Evolutionary conservation across 495 filamentous ascomycete genomes (phyloP), one percentile per base, ranked within the genome.

Genomic region (Hypoxylon lienhwacheense): DNA sequence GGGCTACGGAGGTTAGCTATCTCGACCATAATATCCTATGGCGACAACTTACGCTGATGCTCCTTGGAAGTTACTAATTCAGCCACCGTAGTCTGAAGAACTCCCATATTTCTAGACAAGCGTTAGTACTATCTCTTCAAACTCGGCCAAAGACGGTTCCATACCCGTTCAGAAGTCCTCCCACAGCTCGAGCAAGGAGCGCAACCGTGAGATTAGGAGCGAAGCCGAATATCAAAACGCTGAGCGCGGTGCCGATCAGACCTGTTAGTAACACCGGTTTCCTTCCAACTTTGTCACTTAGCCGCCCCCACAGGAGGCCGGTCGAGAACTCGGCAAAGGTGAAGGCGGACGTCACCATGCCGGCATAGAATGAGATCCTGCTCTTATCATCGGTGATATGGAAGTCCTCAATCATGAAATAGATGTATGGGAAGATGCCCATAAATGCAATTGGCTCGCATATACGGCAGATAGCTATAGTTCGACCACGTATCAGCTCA

Each of bases 371-470:
- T 14, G 91, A 86, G 61, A 97, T 95, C 66, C 88, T 81, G 54
- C 79, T 81, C 45, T 88, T 79, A 63, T 89, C 85, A 51, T 86
- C 71, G 34, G 90, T 88, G 69, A 93, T 85, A 58, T 88, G 75
- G 72, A 99, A 99, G 26, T 88, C 89, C 60, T 88, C 78, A 37
- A 97, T 88, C 93, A 99, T 99, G 75, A 86, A 93, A 74, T 96
- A 99, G 65, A 92, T 91, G 67, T 99, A 99, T 2, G 93, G 95
- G 66, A 99, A 97, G 60, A 99, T 96, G 41, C 91, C 96, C 88
- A 96, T 97, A 79, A 99, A 97, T 7, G 93, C 95, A 69, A 99
- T 96, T 36, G 93, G 93, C 70, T 99, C 93, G 77, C 90, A 96
- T 70, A 99, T 95, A 61, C 93, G 85, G 67, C 90, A 95, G 56